phyloP scores from a whole-genome alignment of 371 early-diverging fungal genomes.

The Batkoa obscura region DNA sequence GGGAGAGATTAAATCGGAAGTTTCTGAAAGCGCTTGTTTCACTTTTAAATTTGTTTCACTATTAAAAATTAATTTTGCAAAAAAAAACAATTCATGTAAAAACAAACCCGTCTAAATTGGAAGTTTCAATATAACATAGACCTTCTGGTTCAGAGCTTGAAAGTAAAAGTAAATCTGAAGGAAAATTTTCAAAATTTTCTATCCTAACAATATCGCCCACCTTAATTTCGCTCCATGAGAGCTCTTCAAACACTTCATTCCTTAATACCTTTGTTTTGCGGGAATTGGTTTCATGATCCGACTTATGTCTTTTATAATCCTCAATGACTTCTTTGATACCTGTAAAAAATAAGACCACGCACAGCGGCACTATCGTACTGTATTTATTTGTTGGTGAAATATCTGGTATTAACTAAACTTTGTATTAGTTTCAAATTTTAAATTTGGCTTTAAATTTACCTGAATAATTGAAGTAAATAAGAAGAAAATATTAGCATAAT shows the following conservation, averaged over 20 bases:
- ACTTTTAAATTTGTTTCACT: slow-evolving; percentile 88
- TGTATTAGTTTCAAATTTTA: background rate
- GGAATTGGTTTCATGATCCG: slow-evolving; percentile 59
- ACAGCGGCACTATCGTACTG: slow-evolving; percentile 84
- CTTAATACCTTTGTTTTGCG: slow-evolving; percentile 41
- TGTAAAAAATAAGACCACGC: slow-evolving; percentile 74
- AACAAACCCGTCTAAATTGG: slow-evolving; percentile 76
- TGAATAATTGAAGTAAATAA: slow-evolving; percentile 75
- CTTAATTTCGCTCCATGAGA: slow-evolving; percentile 52
- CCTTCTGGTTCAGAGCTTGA: slow-evolving; percentile 75
- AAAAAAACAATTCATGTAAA: background rate
- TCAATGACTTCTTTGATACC: slow-evolving; percentile 94
- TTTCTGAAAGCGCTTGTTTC: slow-evolving; percentile 62
- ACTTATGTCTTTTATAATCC: slow-evolving; percentile 74
- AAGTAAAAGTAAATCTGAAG: slow-evolving; percentile 76
- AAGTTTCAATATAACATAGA: slow-evolving; percentile 87
- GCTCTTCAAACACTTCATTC: slow-evolving; percentile 37
- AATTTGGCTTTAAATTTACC: slow-evolving; percentile 16
- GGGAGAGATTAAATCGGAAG: slow-evolving; percentile 37
- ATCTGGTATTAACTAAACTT: slow-evolving; percentile 51
- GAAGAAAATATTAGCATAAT: slow-evolving; percentile 91
- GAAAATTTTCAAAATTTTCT: slow-evolving; percentile 69
- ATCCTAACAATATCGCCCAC: slow-evolving; percentile 86
- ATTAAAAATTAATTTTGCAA: background rate
- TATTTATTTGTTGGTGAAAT: slow-evolving; percentile 67